phyloP scores from a whole-genome alignment of 1,284 basidiomycete genomes.

The Cutaneotrichosporon dermatis region DNA sequence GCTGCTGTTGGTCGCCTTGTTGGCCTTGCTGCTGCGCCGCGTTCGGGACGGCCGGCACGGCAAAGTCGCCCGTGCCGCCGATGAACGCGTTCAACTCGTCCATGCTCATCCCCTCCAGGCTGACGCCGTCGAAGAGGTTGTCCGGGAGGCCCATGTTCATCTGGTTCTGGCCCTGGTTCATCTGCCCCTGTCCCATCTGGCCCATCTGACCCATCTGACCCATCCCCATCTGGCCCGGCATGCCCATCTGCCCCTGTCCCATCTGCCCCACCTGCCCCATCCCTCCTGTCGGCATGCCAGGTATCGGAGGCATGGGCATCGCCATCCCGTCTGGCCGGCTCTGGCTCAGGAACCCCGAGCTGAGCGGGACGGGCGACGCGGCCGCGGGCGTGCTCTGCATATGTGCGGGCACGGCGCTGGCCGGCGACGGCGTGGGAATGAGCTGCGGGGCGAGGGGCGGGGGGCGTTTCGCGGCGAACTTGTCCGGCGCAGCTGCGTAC shows the following conservation, averaged over 20 bases:
- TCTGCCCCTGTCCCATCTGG: neutral
- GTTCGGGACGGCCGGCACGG: neutral
- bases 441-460: slow-evolving; percentile 19
- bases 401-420: slow-evolving; percentile 11
- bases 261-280: too few relatives aligned
- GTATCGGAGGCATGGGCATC: neutral
- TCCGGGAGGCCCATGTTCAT: slow-evolving; percentile 5
- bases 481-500: slow-evolving; percentile 19
- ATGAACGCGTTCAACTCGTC: slow-evolving; percentile 28
- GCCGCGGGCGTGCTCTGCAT: slow-evolving; percentile 10
- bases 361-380: slow-evolving; percentile 26
- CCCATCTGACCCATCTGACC: too few relatives aligned
- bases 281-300: neutral
- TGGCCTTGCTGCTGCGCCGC: neutral
- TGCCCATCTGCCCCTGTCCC: neutral
- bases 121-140: slow-evolving; percentile 12
- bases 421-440: slow-evolving; percentile 18
- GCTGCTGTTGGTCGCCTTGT: neutral
- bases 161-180: too few relatives aligned
- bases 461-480: slow-evolving; percentile 19
- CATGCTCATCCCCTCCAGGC: slow-evolving; percentile 17
- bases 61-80: slow-evolving; percentile 16
- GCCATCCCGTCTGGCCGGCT: neutral
- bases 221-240: neutral
- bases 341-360: slow-evolving; percentile 22